Evolutionary conservation across 2,329 filamentous ascomycete species (phyloP), one percentile per base, ranked within the genome.

Genomic region (Keithomyces neogunnii): DNA sequence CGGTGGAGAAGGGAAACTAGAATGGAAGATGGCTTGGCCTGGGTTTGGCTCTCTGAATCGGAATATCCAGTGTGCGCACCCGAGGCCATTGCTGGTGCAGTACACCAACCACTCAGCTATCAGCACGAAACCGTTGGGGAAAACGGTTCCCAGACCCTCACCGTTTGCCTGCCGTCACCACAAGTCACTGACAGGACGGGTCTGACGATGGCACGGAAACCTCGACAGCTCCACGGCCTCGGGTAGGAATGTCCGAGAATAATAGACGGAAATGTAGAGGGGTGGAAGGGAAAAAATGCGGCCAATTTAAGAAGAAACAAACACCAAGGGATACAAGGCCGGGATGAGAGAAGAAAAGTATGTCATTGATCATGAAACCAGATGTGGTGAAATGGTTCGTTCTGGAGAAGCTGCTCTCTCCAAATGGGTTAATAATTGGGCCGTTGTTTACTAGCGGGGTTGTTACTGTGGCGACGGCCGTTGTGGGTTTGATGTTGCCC

Each of bases 1-100:
- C 75, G 71, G 53, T 75, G 69, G 49, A 78, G 74, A 56, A 80
- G 71, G 7, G 73, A 73, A 53, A 69, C 73, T 47, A 80, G 61
- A 44, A 52, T 43, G 19, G 51, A 43, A 26, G 51, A 40, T 39
- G 70, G 46, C 56, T 56, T 48, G 49, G 52, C 30, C 32, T 26
- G 51, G 48, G 45, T 50, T 53, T 26, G 53, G 48, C 35, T 51
- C 49, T 52, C 48, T 29, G 50, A 44, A 49, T 46, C 49, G 47
- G 48, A 45, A 39, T 30, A 19, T 38, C 42, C 33, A 19, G 35
- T 31, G 51, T 51, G 46, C 45, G 53, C 50, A 45, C 45, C 54
- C 29, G 55, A 52, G 50, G 57, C 58, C 56, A 60, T 60, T 51
- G 53, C 55, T 49, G 44, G 47, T 44, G 46, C 36, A 45, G 45